Conservation (phyloP, 306 rosid species). For the Styphnolobium japonicum region DNA sequence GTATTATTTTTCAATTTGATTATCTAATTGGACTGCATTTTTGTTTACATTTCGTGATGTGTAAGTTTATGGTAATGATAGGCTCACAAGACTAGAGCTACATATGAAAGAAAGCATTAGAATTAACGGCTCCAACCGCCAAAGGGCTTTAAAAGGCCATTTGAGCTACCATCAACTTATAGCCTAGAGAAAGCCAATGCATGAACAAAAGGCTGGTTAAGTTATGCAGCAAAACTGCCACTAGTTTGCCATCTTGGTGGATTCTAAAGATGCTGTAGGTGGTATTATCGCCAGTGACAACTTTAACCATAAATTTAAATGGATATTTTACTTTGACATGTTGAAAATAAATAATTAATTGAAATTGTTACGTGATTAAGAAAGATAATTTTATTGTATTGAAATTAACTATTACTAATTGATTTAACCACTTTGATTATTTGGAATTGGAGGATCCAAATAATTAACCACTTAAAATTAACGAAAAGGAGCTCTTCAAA, state of each 20-base stretch:
- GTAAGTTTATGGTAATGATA: background rate
- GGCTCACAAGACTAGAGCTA: background rate
- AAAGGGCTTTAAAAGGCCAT: conserved; percentile 13
- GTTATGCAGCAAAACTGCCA: conserved; percentile 1
- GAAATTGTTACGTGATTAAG: too few relatives aligned
- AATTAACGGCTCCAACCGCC: conserved; percentile 22
- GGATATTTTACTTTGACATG: too few relatives aligned
- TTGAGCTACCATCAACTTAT: conserved; percentile 28
- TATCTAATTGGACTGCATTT: background rate
- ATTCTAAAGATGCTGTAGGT: background rate
- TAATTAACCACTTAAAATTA: too few relatives aligned
- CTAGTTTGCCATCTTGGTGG: background rate
- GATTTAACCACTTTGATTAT: too few relatives aligned
- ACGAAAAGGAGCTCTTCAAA: too few relatives aligned
- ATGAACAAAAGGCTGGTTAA: background rate
- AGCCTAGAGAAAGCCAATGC: conserved; percentile 1
- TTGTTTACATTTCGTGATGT: conserved; percentile 7
- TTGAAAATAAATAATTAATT: too few relatives aligned
- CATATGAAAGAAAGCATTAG: conserved; percentile 4
- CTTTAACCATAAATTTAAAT: too few relatives aligned
- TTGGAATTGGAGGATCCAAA: too few relatives aligned
- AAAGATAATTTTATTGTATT: too few relatives aligned
- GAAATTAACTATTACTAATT: too few relatives aligned
- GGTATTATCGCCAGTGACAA: too few relatives aligned
- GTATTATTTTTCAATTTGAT: background rate